These are phyloP conservation scores for Cardamine chenopodiifolia DNA, from an alignment of 345 rosid species.

Conservation along the genomic window DNA sequence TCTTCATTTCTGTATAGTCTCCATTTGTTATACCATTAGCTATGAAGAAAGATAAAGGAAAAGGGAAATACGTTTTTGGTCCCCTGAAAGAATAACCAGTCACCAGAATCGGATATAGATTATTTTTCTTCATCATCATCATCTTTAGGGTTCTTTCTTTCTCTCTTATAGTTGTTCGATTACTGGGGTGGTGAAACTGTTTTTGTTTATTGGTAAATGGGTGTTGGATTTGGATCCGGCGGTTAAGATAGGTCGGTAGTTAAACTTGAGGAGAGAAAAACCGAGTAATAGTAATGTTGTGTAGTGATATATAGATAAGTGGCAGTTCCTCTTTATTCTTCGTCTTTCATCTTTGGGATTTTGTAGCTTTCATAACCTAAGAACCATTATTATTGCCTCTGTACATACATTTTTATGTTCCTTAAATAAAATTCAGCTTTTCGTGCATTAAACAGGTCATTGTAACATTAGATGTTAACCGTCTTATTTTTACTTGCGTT, in stretches of 20 bases:
- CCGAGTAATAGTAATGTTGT: conserved; percentile 53
- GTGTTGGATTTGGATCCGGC: conserved; percentile 43
- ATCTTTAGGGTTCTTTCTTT: conserved; percentile 25
- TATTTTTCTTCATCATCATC: conserved; percentile 59
- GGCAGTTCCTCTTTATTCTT: conserved; percentile 28
- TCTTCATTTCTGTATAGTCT: conserved; percentile 66
- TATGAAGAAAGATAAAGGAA: conserved; percentile 44
- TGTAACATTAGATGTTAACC: background rate
- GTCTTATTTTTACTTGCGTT: background rate
- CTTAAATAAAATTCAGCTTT: conserved; percentile 60
- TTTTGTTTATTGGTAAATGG: conserved; percentile 40
- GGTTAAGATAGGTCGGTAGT: conserved; percentile 56
- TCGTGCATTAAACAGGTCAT: conserved; percentile 10
- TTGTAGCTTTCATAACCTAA: conserved; percentile 54
- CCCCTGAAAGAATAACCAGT: conserved; percentile 61
- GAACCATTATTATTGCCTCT: conserved; percentile 63
- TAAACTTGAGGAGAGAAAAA: conserved; percentile 35
- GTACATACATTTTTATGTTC: conserved; percentile 79
- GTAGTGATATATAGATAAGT: conserved; percentile 45
- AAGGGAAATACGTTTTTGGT: conserved; percentile 46
- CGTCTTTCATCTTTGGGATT: conserved; percentile 27
- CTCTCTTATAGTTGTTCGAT: conserved; percentile 24
- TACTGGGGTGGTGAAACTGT: conserved; percentile 48
- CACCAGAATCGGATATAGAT: conserved; percentile 63
- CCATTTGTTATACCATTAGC: conserved; percentile 75